These are phyloP conservation scores for Pythium phragmitis DNA, from an alignment of 352 stramenopile genomes.

Conservation along the genomic window DNA sequence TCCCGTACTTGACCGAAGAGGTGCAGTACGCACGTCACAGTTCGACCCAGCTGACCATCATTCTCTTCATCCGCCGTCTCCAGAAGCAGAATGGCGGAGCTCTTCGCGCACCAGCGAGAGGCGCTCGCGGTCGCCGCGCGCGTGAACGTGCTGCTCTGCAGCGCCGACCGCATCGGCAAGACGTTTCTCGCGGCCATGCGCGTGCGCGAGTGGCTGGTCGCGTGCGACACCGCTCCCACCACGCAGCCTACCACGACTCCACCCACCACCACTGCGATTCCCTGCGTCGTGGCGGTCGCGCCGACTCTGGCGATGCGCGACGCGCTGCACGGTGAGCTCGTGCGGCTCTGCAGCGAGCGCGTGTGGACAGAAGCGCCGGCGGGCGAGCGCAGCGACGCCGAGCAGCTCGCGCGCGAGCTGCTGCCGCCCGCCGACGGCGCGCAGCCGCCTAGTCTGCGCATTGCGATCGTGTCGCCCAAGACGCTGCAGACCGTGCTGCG, in stretches of 20 bases:
- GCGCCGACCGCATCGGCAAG: slow-evolving; percentile 58
- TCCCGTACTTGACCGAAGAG: slow-evolving; percentile 2
- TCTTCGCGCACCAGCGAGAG: slow-evolving; percentile 56
- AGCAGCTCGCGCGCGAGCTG: background rate
- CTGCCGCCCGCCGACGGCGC: background rate
- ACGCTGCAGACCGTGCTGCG: slow-evolving; percentile 43
- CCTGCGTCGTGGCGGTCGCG: slow-evolving; percentile 41
- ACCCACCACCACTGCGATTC: background rate
- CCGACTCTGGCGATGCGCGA: slow-evolving; percentile 31
- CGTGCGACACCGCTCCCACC: background rate
- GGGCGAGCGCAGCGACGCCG: background rate
- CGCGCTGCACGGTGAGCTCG: slow-evolving; percentile 39
- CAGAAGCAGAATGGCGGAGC: slow-evolving; percentile 11
- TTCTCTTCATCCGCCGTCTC: background rate
- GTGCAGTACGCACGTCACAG: background rate
- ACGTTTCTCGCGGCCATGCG: slow-evolving; percentile 61
- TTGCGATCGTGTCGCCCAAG: slow-evolving; percentile 50
- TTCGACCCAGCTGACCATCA: background rate
- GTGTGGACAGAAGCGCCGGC: slow-evolving; percentile 20
- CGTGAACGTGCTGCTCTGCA: slow-evolving; percentile 67
- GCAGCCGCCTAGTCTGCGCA: slow-evolving; percentile 5
- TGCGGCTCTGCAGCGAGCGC: slow-evolving; percentile 40
- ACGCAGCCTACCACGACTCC: background rate
- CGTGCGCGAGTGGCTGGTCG: slow-evolving; percentile 39
- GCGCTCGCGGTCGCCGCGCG: slow-evolving; percentile 59